Evolutionary conservation across 2,329 filamentous ascomycete species (phyloP).

Genomic region (Alternaria solani): DNA sequence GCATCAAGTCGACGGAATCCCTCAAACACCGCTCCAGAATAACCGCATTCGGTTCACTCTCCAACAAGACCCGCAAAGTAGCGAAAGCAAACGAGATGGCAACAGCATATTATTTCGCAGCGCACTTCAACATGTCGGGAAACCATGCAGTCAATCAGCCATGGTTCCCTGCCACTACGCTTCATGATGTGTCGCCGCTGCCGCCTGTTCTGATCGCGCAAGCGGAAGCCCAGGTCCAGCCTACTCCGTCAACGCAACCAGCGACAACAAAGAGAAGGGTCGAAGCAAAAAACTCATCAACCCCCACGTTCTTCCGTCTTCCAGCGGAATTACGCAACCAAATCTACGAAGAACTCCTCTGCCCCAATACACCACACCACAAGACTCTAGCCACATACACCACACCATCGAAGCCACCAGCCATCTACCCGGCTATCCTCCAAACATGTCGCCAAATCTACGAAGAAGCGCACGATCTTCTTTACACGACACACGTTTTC

Average conservation of each 20-base stretch:
- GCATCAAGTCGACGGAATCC: not conserved
- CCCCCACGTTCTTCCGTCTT: constrained; percentile 54
- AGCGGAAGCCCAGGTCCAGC: constrained; percentile 3
- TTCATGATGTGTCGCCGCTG: not conserved
- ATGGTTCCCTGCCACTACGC: not conserved
- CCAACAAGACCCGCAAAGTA: not conserved
- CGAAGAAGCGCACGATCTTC: constrained; percentile 53
- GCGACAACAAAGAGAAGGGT: constrained; percentile 10
- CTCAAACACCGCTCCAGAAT: not conserved
- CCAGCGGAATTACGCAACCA: constrained; percentile 69
- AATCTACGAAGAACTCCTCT: constrained; percentile 58
- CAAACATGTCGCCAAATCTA: constrained; percentile 53
- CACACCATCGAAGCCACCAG: constrained; percentile 16
- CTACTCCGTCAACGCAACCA: not conserved
- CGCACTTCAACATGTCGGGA: constrained; percentile 28
- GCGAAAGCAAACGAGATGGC: constrained; percentile 16
- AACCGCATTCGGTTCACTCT: too few relatives aligned
- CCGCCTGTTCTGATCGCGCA: not conserved
- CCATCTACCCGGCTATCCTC: constrained; percentile 53
- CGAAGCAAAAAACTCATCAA: constrained; percentile 4
- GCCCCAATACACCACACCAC: constrained; percentile 24
- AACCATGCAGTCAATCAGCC: not conserved
- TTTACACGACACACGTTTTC: constrained; percentile 62
- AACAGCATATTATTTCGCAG: constrained; percentile 30
- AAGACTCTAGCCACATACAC: constrained; percentile 13